These are phyloP conservation scores for Cladorrhinum sp. DNA, from an alignment of 2,329 filamentous ascomycete species.

Conservation along the genomic window DNA sequence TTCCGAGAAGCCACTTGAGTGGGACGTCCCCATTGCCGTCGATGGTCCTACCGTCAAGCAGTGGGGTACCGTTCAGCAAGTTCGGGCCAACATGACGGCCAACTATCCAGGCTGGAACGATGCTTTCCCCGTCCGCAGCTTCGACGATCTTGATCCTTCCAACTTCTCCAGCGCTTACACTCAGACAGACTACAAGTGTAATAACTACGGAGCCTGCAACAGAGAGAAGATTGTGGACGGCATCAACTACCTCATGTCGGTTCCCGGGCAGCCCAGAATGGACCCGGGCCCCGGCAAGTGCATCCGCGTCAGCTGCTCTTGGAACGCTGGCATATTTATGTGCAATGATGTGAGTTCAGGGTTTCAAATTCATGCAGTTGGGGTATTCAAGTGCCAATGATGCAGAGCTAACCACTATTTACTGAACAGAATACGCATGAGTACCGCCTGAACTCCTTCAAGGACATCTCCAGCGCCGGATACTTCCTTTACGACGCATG, in stretches of 20 bases:
- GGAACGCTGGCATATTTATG: conserved; percentile 23
- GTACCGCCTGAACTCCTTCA: background rate
- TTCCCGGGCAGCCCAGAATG: background rate
- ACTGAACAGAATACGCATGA: background rate
- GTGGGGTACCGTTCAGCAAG: background rate
- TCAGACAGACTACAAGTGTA: background rate
- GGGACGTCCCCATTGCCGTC: background rate
- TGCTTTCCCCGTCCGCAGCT: background rate
- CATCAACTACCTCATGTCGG: background rate
- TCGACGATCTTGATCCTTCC: background rate
- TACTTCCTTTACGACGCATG: background rate
- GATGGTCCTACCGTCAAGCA: background rate
- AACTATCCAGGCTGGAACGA: background rate
- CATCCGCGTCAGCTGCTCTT: conserved; percentile 24
- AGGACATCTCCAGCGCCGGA: background rate
- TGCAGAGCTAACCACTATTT: background rate
- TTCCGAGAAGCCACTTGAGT: background rate
- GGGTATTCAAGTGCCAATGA: background rate
- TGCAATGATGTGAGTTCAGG: conserved; percentile 24
- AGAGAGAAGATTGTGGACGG: background rate
- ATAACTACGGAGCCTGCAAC: background rate
- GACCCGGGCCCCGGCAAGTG: conserved; percentile 21
- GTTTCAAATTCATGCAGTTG: background rate
- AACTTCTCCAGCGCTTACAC: background rate
- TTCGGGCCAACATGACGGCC: background rate